phyloP scores from a whole-genome alignment of 345 rosid species.

The Melaleuca quinquenervia region DNA sequence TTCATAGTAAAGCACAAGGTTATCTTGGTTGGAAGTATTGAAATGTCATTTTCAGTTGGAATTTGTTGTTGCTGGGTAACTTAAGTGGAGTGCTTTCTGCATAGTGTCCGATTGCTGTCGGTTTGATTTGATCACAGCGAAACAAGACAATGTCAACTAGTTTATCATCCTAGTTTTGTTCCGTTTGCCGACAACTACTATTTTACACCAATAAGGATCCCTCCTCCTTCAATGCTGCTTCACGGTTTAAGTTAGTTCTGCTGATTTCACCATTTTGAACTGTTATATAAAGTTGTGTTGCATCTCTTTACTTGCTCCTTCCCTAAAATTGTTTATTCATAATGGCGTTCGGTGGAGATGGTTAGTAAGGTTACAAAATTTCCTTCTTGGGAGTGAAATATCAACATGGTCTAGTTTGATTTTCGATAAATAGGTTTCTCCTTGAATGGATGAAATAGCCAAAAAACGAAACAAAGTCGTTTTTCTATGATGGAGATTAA shows the following conservation, averaged over 20 bases:
- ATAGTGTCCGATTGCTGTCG: neutral
- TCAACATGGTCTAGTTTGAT: neutral
- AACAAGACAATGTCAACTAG: neutral
- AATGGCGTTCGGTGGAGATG: neutral
- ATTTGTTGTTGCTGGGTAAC: neutral
- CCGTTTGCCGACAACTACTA: neutral
- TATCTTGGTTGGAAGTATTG: neutral
- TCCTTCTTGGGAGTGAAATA: neutral
- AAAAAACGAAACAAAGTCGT: neutral
- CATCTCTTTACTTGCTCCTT: neutral
- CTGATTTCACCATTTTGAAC: neutral
- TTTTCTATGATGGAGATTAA: neutral
- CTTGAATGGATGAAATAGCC: neutral
- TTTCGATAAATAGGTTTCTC: neutral
- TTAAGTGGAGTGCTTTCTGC: neutral
- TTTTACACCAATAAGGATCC: neutral
- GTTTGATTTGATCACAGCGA: neutral
- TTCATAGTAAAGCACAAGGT: neutral
- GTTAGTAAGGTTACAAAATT: neutral
- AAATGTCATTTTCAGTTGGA: neutral
- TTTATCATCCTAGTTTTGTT: neutral
- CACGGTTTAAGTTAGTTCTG: neutral
- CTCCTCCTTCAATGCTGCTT: neutral
- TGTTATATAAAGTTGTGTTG: neutral
- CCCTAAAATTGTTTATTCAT: neutral